These are phyloP conservation scores for Halenospora varia DNA, from an alignment of 495 filamentous ascomycete species.

Conservation along the genomic window DNA sequence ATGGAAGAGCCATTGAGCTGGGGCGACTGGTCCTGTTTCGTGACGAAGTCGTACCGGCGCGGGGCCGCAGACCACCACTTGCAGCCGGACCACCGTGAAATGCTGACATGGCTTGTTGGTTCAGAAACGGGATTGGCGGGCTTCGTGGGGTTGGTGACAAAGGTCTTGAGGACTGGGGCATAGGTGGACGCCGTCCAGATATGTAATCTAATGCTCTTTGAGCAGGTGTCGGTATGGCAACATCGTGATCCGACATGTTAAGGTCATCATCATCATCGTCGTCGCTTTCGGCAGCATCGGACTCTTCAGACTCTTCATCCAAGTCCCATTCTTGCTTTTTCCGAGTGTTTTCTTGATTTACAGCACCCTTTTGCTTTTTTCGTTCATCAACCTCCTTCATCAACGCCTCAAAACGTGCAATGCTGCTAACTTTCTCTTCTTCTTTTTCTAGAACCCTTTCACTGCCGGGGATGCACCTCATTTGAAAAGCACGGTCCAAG, in stretches of 20 bases:
- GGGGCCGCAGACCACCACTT: slow-evolving; percentile 10
- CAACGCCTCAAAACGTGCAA: slow-evolving; percentile 55
- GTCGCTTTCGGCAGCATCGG: slow-evolving; percentile 19
- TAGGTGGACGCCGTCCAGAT: slow-evolving; percentile 33
- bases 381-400: slow-evolving; percentile 49
- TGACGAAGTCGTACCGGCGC: slow-evolving; percentile 12
- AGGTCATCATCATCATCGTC: slow-evolving; percentile 31
- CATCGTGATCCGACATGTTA: slow-evolving; percentile 36
- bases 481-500: slow-evolving; percentile 53
- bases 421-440: slow-evolving; percentile 48
- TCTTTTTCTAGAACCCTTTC: slow-evolving; percentile 28
- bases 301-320: slow-evolving; percentile 24
- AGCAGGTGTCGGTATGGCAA: slow-evolving; percentile 31
- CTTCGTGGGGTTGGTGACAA: slow-evolving; percentile 10
- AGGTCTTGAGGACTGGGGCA: slow-evolving; percentile 6
- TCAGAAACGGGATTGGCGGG: slow-evolving; percentile 19
- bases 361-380: slow-evolving; percentile 29
- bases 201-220: slow-evolving; percentile 47
- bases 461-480: slow-evolving; percentile 51
- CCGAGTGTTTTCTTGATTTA: not conserved
- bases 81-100: slow-evolving; percentile 13
- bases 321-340: slow-evolving; percentile 17
- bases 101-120: slow-evolving; percentile 19
- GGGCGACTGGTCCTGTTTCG: slow-evolving; percentile 12
- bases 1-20: slow-evolving; percentile 16